Conservation (phyloP, 768 basidiomycete genomes). For the Termitomyces sp. region DNA sequence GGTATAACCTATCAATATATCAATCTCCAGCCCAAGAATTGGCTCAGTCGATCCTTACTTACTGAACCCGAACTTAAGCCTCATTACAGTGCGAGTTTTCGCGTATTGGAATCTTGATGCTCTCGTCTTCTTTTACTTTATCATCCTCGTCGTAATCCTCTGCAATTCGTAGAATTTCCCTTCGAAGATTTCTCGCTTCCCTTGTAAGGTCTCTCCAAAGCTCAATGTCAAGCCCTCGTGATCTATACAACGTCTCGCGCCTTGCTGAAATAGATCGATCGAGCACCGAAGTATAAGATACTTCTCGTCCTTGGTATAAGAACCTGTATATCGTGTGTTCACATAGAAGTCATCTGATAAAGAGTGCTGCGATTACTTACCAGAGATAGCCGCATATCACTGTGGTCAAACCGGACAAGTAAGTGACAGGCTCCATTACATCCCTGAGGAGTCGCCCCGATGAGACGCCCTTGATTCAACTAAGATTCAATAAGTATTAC, state of each 20-base stretch:
- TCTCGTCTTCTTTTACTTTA: constrained; percentile 7
- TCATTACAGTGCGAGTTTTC: not conserved
- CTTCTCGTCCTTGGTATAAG: constrained; percentile 58
- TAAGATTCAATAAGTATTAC: constrained; percentile 2
- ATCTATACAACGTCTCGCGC: constrained; percentile 51
- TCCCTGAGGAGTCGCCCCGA: constrained; percentile 36
- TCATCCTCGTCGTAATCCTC: constrained; percentile 48
- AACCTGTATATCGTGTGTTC: constrained; percentile 36
- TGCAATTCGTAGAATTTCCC: constrained; percentile 55
- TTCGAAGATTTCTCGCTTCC: constrained; percentile 45
- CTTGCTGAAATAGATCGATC: constrained; percentile 55
- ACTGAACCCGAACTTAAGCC: too few relatives aligned
- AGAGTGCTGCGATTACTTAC: constrained; percentile 30
- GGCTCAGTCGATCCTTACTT: too few relatives aligned
- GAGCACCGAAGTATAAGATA: constrained; percentile 63
- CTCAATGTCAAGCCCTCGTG: constrained; percentile 59
- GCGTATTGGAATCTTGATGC: not conserved
- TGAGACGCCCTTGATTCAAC: not conserved
- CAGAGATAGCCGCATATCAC: constrained; percentile 63
- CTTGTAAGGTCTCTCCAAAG: constrained; percentile 50
- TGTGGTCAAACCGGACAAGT: constrained; percentile 58
- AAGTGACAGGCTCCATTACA: constrained; percentile 68
- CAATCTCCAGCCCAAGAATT: too few relatives aligned
- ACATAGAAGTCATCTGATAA: not conserved
- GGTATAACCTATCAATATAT: too few relatives aligned